Percentiles rank a stretch among this genome's conserved stretches.
Conservation (phyloP, 1,284 basidiomycete species). For the Phylloporus sp. region DNA sequence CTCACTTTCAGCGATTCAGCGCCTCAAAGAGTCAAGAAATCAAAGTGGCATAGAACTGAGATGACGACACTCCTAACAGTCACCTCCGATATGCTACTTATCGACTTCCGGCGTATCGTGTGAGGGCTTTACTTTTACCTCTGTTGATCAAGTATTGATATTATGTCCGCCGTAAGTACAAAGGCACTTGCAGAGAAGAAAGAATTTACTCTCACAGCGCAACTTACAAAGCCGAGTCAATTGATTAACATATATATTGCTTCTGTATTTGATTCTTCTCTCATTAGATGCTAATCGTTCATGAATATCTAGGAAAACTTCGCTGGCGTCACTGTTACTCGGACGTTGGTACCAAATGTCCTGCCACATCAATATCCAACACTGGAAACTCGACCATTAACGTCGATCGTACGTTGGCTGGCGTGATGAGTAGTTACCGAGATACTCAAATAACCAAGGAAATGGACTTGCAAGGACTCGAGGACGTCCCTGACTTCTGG, state of each 20-base stretch:
- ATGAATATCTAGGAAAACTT: constrained; percentile 60
- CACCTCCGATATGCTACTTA: constrained; percentile 70
- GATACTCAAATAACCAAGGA: constrained; percentile 47
- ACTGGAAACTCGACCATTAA: constrained; percentile 69
- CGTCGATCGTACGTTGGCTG: constrained; percentile 48
- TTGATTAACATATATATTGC: constrained; percentile 62
- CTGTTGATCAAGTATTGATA: constrained; percentile 13
- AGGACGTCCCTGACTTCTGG: constrained; percentile 71
- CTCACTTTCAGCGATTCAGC: constrained; percentile 39
- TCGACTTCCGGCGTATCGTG: constrained; percentile 80
- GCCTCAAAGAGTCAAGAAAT: constrained; percentile 46
- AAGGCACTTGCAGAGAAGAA: constrained; percentile 60
- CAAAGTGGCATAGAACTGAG: constrained; percentile 49
- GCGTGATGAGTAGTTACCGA: neutral
- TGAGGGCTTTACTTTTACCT: constrained; percentile 40
- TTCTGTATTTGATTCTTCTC: constrained; percentile 49
- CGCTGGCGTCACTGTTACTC: constrained; percentile 61
- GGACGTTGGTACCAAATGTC: constrained; percentile 60
- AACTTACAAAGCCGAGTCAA: constrained; percentile 76
- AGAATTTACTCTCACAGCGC: constrained; percentile 58
- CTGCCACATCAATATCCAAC: constrained; percentile 62
- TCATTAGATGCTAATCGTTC: constrained; percentile 6
- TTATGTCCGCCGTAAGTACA: constrained; percentile 50
- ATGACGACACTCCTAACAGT: constrained; percentile 73
- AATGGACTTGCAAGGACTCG: constrained; percentile 62